phyloP scores from a whole-genome alignment of 495 filamentous ascomycete species.

The Talaromyces adpressus region DNA sequence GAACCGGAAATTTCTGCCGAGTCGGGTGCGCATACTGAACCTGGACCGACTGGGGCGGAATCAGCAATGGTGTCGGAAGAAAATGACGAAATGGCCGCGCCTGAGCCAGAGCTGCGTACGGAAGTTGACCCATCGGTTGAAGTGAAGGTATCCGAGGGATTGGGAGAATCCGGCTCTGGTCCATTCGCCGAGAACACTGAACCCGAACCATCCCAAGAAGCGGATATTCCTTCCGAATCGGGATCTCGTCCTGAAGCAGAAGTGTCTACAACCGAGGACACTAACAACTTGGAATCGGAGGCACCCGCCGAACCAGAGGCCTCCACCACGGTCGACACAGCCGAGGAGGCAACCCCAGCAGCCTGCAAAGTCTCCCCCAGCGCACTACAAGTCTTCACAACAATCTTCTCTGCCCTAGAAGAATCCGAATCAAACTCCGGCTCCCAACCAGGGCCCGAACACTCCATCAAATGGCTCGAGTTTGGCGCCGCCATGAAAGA shows the following conservation, averaged over 20 bases:
- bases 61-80: background rate
- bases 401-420: background rate
- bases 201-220: too few relatives aligned
- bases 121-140: too few relatives aligned
- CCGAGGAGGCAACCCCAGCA: background rate
- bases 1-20: background rate
- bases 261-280: background rate
- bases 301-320: background rate
- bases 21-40: background rate
- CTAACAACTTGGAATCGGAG: background rate
- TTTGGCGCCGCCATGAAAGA: constrained; percentile 30
- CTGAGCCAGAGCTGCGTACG: too few relatives aligned
- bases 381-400: background rate
- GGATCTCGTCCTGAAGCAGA: background rate
- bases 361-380: background rate
- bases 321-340: background rate
- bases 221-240: too few relatives aligned
- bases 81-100: background rate
- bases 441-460: constrained; percentile 11
- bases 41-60: background rate
- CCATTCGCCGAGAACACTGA: too few relatives aligned
- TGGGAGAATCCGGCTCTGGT: too few relatives aligned
- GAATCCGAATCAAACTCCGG: constrained; percentile 7
- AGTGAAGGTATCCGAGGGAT: too few relatives aligned
- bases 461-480: constrained; percentile 22